Conservation (phyloP, 306 rosid genomes). For the Trifolium repens region DNA sequence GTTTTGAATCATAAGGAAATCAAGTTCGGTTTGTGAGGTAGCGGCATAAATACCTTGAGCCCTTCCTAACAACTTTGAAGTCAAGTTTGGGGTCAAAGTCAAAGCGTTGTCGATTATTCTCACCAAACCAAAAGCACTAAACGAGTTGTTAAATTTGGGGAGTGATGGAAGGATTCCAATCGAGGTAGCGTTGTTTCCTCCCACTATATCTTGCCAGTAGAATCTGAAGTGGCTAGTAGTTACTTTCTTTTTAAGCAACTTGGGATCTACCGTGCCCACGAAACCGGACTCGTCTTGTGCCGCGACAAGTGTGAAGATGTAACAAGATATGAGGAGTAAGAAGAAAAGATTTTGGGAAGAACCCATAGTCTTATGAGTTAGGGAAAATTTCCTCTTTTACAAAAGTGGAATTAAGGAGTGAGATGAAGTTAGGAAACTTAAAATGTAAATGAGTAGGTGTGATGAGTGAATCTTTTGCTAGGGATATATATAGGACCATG, state of each 20-base stretch:
- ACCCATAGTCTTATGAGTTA: neutral
- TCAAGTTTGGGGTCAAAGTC: conserved; percentile 42
- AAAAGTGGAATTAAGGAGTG: neutral
- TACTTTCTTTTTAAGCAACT: conserved; percentile 36
- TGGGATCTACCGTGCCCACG: conserved; percentile 39
- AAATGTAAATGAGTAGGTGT: neutral
- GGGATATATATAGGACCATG: neutral
- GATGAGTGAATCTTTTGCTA: neutral
- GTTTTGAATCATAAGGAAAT: conserved; percentile 57
- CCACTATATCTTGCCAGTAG: conserved; percentile 63
- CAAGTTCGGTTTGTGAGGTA: conserved; percentile 47
- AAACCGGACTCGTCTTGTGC: conserved; percentile 36
- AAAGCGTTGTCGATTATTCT: conserved; percentile 42
- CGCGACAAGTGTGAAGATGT: neutral
- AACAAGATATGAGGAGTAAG: conserved; percentile 21
- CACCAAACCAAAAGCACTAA: conserved; percentile 39
- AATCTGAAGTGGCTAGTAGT: conserved; percentile 55
- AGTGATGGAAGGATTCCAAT: conserved; percentile 29
- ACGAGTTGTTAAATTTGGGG: conserved; percentile 26
- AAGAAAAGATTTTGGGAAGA: neutral
- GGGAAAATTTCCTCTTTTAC: neutral
- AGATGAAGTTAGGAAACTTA: neutral
- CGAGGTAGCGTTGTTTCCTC: conserved; percentile 43
- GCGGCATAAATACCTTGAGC: conserved; percentile 62
- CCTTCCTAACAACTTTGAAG: conserved; percentile 45